phyloP scores from a whole-genome alignment of 305 asterid genomes.

The Fraxinus sp. region DNA sequence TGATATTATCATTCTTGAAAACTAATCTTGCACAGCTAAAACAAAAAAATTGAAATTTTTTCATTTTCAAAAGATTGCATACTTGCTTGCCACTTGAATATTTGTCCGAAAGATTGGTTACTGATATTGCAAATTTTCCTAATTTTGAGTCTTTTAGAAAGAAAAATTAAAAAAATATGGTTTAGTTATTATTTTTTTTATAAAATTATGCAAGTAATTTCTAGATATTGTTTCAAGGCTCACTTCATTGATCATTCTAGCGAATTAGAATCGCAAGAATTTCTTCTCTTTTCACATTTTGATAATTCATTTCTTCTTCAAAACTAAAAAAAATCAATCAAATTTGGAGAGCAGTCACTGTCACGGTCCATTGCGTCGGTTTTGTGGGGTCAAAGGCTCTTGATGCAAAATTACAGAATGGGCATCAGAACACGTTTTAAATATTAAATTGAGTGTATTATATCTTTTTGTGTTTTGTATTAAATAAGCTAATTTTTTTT shows the following conservation, averaged over 20 bases:
- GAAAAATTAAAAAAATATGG: too few relatives aligned
- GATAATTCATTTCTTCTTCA: background rate
- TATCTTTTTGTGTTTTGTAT: background rate
- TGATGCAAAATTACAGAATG: conserved; percentile 27
- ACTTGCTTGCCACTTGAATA: too few relatives aligned
- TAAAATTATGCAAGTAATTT: background rate
- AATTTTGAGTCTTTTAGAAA: too few relatives aligned
- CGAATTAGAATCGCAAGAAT: background rate
- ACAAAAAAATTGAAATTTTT: too few relatives aligned
- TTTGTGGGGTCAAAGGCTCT: conserved; percentile 25
- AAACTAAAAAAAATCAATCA: background rate
- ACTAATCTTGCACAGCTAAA: too few relatives aligned
- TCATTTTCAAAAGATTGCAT: too few relatives aligned
- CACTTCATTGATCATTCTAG: too few relatives aligned
- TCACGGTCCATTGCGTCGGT: conserved; percentile 46
- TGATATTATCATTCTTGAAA: too few relatives aligned
- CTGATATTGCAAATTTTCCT: too few relatives aligned
- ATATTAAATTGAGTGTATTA: background rate
- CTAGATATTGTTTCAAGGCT: too few relatives aligned
- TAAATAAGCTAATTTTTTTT: background rate
- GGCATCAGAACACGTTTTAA: background rate
- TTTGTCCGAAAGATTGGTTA: too few relatives aligned
- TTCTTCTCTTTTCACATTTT: background rate
- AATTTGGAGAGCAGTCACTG: conserved; percentile 45
- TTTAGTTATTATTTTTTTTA: too few relatives aligned